Percentiles rank a stretch among this genome's conserved stretches.
Evolutionary conservation across 1,284 basidiomycete species (phyloP).

Genomic region (Rhizoctonia solani): DNA sequence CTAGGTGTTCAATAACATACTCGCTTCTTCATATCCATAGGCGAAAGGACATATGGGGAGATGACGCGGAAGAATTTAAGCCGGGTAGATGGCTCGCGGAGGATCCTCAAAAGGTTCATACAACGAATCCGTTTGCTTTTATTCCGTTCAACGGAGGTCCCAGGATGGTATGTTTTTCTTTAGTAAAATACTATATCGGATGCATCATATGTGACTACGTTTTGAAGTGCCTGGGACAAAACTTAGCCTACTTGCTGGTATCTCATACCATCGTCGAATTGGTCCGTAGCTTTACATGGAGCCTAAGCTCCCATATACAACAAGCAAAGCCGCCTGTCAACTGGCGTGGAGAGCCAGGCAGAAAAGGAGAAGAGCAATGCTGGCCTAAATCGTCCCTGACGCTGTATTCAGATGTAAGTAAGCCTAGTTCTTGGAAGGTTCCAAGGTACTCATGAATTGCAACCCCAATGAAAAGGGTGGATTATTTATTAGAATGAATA

Average conservation of each 20-base stretch:
- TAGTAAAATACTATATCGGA: too few species aligned
- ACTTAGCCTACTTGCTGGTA: constrained; percentile 15
- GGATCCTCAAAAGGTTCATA: constrained; percentile 14
- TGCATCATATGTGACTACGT: too few species aligned
- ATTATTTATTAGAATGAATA: not conserved
- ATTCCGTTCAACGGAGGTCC: constrained; percentile 42
- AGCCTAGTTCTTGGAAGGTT: not conserved
- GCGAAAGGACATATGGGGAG: constrained; percentile 41
- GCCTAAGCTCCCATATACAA: not conserved
- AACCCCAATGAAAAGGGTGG: not conserved
- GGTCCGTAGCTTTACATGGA: constrained; percentile 8
- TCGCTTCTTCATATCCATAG: constrained; percentile 39
- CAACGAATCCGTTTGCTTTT: constrained; percentile 39
- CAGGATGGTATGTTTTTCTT: constrained; percentile 36
- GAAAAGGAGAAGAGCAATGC: constrained; percentile 22
- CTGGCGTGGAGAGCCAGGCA: constrained; percentile 3
- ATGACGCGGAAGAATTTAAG: constrained; percentile 42
- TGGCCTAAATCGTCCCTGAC: constrained; percentile 27
- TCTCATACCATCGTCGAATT: constrained; percentile 18
- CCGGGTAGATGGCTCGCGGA: constrained; percentile 42
- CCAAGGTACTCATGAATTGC: too few species aligned
- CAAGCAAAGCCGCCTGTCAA: constrained; percentile 1
- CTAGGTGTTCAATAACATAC: constrained; percentile 39
- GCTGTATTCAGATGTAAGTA: constrained; percentile 27
- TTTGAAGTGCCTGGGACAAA: constrained; percentile 24